A percentile compares a stretch with the other conserved stretches of the same genome.
These are phyloP conservation scores for Leccinum angustisporum DNA, from an alignment of 1,284 basidiomycete genomes.

Conservation along the genomic window DNA sequence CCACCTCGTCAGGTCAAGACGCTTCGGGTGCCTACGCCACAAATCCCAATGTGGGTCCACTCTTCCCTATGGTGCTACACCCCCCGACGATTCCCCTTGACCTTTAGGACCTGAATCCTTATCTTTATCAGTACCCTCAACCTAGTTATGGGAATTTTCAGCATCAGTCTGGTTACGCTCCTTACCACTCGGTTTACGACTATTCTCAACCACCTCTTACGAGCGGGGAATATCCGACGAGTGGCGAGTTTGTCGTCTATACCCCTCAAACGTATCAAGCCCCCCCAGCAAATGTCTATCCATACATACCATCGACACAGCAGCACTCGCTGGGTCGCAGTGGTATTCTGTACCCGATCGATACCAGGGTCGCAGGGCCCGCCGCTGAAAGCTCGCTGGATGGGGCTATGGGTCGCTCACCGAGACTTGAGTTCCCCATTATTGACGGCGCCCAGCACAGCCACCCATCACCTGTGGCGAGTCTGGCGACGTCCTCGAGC, in stretches of 20 bases:
- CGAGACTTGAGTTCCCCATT: background rate
- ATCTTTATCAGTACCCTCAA: background rate
- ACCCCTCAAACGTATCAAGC: constrained; percentile 4
- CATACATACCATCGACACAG: constrained; percentile 4
- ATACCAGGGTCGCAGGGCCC: background rate
- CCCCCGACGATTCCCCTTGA: background rate
- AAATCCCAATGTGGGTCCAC: constrained; percentile 8
- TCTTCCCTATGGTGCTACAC: background rate
- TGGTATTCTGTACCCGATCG: constrained; percentile 1
- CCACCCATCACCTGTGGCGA: constrained; percentile 22
- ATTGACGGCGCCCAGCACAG: constrained; percentile 13
- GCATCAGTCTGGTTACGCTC: background rate
- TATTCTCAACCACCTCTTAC: background rate
- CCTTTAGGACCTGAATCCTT: constrained; percentile 9
- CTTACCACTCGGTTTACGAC: background rate
- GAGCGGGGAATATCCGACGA: background rate
- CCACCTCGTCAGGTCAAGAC: background rate
- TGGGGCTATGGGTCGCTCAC: constrained; percentile 6
- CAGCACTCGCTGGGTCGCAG: background rate
- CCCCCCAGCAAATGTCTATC: background rate
- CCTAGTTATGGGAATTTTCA: background rate
- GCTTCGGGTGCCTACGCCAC: constrained; percentile 8
- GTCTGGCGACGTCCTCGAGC: constrained; percentile 1
- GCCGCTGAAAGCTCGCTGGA: background rate
- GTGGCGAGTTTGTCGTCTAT: background rate